These are phyloP conservation scores for Azolla pinnata DNA, from an alignment of 75 land plant species.

Conservation along the genomic window DNA sequence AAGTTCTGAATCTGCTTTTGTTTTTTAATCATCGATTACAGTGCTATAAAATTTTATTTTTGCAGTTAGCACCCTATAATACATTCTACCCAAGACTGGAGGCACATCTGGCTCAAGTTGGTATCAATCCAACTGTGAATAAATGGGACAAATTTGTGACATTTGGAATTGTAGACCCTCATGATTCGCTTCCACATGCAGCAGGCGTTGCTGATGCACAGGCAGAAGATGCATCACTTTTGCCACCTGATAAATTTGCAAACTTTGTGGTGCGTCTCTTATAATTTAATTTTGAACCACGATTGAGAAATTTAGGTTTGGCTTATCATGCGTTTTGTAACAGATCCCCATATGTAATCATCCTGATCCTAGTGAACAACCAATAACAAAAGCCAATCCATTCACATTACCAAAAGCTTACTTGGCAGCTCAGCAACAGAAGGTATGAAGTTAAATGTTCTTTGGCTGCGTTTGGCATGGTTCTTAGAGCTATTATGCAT, in stretches of 20 bases:
- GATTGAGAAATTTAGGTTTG: no score
- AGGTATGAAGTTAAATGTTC: no score
- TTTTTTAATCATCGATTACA: no score
- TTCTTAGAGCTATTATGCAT: no score
- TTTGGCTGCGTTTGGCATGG: no score
- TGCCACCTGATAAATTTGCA: constrained; percentile 78
- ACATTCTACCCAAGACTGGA: constrained; percentile 79
- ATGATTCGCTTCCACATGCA: constrained; percentile 87
- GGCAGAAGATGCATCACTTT: constrained; percentile 63
- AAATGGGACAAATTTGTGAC: constrained; percentile 78
- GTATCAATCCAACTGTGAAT: constrained; percentile 60
- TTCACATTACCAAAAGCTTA: constrained; percentile 79
- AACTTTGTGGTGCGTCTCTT: constrained; percentile 70
- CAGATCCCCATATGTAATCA: constrained; percentile 83
- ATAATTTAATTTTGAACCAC: no score
- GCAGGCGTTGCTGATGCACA: constrained; percentile 92
- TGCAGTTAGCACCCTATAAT: constrained; percentile 91
- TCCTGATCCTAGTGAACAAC: constrained; percentile 31
- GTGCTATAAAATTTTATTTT: no score
- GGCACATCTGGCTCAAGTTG: constrained; percentile 72
- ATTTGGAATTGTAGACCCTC: constrained; percentile 86
- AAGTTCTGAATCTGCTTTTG: no score
- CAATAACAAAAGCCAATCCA: constrained; percentile 66
- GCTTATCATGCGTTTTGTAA: no score
- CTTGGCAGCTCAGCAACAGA: constrained; percentile 58